Percentiles rank a stretch among this genome's conserved stretches.
phyloP scores from a whole-genome alignment of 192 early-diverging fungal genomes.

The Coemansia nantahalensis region DNA sequence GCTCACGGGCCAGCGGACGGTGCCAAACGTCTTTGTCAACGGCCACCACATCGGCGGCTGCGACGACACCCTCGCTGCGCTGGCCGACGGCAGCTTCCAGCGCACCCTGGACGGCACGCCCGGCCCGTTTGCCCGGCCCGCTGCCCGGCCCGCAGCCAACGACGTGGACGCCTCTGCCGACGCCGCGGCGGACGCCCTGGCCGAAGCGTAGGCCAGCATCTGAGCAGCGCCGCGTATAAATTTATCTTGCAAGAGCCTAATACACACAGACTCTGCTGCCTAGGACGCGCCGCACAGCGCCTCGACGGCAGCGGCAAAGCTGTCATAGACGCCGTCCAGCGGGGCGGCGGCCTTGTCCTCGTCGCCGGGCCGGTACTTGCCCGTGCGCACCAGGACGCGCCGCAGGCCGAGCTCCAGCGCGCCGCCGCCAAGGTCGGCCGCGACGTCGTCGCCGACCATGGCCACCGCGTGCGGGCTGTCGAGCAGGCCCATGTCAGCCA shows the following conservation, averaged over 20 bases:
- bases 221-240: background rate
- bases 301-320: slow-evolving; percentile 68
- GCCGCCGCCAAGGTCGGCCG: slow-evolving; percentile 77
- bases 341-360: slow-evolving; percentile 54
- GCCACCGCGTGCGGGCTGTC: slow-evolving; percentile 57
- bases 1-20: slow-evolving; percentile 66
- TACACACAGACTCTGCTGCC: background rate
- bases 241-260: background rate
- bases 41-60: slow-evolving; percentile 66
- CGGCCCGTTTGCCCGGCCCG: slow-evolving; percentile 6
- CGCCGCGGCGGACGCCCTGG: too few relatives aligned
- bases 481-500: slow-evolving; percentile 64
- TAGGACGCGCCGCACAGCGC: slow-evolving; percentile 40
- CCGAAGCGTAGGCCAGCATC: background rate
- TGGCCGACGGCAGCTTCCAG: slow-evolving; percentile 49
- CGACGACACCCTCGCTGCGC: slow-evolving; percentile 54
- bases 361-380: slow-evolving; percentile 78
- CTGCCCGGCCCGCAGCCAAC: too few relatives aligned
- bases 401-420: slow-evolving; percentile 72
- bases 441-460: slow-evolving; percentile 88
- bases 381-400: slow-evolving; percentile 68
- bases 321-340: slow-evolving; percentile 58
- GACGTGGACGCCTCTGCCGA: too few relatives aligned
- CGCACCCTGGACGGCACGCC: slow-evolving; percentile 41
- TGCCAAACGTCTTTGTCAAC: slow-evolving; percentile 72